Base-by-base conservation (phyloP, 495 filamentous ascomycete species). In the Penicillium roqueforti region DNA sequence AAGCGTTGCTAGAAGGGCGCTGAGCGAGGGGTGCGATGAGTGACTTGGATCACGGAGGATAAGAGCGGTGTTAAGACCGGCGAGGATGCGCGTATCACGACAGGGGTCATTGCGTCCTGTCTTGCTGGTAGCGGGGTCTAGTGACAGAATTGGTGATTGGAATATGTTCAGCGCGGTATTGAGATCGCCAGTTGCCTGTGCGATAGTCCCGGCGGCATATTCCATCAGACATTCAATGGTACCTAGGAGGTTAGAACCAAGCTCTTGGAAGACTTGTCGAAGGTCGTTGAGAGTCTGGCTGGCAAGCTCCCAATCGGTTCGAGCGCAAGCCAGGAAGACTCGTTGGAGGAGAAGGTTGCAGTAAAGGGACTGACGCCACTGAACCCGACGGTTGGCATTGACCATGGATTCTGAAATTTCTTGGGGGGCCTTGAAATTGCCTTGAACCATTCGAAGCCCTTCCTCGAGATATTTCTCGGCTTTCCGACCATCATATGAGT, bases 1-100 rank as follows among this genome's bases (percentile, higher is more conserved):
- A 5, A 95, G 75, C 5, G 77, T 73, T 2, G 81, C 69, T n/a
- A 95, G 68, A 2, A 92, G 65, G 6, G 73, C 66, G 4, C 71
- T 60, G 10, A 80, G 66, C 4, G 72, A 62, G 34, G 61, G 58
- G 36, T 82, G 72, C 47, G 83, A 53, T 44, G 73, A 72, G 23
- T 85, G 80, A 0, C 67, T 55, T 7, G 80, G 80, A 34, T 84
- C 73, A 41, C 91, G 88, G 57, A 96, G 74, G 51, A 97, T 93
- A 66, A 91, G 85, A 23, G 96, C 70, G 20, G 80, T 79, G 68
- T 95, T 97, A 53, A 99, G 80, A 4, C 83, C 74, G 4, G 90
- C 87, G 10, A 97, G 80, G 44, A 95, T 80, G 8, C 84, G 75
- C 18, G 95, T 73, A 56, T 96, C 89, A 3, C 81, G 77, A 42